Evolutionary conservation across 1,284 basidiomycete species (phyloP).

Genomic region (Porodaedalea pini): DNA sequence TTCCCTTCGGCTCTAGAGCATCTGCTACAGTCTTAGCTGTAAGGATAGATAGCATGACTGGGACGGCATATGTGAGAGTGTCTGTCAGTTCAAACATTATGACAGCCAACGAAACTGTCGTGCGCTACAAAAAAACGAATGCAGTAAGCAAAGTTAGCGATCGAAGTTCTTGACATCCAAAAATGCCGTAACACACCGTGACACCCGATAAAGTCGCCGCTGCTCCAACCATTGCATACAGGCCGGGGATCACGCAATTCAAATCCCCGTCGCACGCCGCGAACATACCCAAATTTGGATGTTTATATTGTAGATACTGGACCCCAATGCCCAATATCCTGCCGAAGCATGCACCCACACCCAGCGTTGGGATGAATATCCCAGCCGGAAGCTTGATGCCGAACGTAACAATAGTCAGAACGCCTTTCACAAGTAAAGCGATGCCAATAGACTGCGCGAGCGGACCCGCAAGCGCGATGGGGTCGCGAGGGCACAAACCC

Average conservation of each 20-base stretch:
- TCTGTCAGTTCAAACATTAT: slow-evolving; percentile 94
- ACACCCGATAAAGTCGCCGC: slow-evolving; percentile 87
- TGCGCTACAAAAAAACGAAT: slow-evolving; percentile 46
- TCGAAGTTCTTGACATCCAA: not conserved
- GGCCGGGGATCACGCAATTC: slow-evolving; percentile 76
- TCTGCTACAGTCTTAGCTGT: slow-evolving; percentile 94
- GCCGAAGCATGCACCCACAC: slow-evolving; percentile 95
- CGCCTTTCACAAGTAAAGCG: slow-evolving; percentile 80
- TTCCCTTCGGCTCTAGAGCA: slow-evolving; percentile 89
- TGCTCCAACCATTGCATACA: slow-evolving; percentile 92
- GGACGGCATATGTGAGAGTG: slow-evolving; percentile 91
- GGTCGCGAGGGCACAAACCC: slow-evolving; percentile 70
- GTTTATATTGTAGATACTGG: slow-evolving; percentile 71
- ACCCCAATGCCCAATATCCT: slow-evolving; percentile 83
- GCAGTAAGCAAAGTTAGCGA: not conserved
- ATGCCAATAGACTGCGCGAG: slow-evolving; percentile 66
- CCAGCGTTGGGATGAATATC: slow-evolving; percentile 96
- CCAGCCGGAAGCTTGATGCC: slow-evolving; percentile 93
- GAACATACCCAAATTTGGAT: slow-evolving; percentile 66
- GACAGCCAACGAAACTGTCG: slow-evolving; percentile 90
- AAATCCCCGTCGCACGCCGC: slow-evolving; percentile 59
- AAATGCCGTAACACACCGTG: slow-evolving; percentile 50
- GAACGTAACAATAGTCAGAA: slow-evolving; percentile 87
- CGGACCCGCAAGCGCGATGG: slow-evolving; percentile 62
- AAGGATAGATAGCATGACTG: slow-evolving; percentile 87